Percentiles rank a stretch among this genome's conserved stretches.
Evolutionary conservation across 371 early-diverging fungal genomes (phyloP).

Genomic region (Apophysomyces elegans): DNA sequence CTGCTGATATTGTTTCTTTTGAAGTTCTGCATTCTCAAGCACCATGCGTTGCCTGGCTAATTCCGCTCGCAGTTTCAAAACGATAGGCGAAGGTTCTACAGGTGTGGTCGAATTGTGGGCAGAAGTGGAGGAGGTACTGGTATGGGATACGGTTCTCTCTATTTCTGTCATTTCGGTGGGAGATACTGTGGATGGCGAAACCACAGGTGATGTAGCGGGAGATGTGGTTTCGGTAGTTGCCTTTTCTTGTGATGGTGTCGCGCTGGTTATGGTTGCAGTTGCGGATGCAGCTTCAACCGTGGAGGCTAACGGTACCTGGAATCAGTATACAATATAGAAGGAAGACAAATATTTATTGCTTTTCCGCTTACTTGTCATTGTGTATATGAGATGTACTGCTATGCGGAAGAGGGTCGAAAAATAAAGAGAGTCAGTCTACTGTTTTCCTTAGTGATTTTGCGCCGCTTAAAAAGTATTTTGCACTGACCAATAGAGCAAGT

Average conservation of each 20-base stretch:
- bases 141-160: not conserved
- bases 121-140: not conserved
- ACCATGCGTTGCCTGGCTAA: constrained; percentile 21
- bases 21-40: constrained; percentile 26
- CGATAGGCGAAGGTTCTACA: not conserved
- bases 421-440: no score
- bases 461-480: no score
- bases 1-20: constrained; percentile 26
- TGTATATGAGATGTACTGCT: no score
- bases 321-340: no score
- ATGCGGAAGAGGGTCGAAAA: no score
- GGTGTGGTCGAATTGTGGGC: not conserved
- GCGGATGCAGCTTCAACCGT: no score
- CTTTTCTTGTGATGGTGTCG: not conserved
- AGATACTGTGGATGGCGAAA: not conserved
- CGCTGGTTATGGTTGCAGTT: no score
- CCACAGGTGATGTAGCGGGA: not conserved
- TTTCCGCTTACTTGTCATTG: no score
- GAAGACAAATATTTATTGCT: no score
- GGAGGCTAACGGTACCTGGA: no score
- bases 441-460: no score
- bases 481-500: no score
- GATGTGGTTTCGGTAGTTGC: not conserved
- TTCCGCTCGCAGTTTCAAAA: constrained; percentile 24
- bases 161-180: not conserved